Base-by-base conservation (phyloP, 306 rosid species). In the Phaseolus lunatus region DNA sequence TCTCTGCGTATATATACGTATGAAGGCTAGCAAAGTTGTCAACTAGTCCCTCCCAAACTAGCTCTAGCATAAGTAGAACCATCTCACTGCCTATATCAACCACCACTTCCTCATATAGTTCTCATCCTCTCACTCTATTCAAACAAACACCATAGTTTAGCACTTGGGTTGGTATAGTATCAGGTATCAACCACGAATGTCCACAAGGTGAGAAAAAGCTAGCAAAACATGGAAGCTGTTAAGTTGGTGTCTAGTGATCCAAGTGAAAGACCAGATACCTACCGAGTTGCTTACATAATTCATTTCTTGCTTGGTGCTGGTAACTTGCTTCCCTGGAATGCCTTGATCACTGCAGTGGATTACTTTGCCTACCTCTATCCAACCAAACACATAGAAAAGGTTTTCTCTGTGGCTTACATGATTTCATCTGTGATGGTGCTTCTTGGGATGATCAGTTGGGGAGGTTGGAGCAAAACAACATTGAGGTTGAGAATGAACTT, bases 251-350 rank as follows among this genome's bases (percentile, higher is more conserved):
- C 86, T 13, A 85, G 61, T 75, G 87, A 83, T 43, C 88, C 72
- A 69, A 53, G 52, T 65, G 85, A 84, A 80, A 84, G 87, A 13
- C 83, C 71, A 74, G 92, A 94, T 77, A 76, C 87, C 1, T 84
- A 77, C 84, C 74, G 86, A 69, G 73, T 90, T 45, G 96, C 97
- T 44, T 96, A 96, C 90, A 62, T 88, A 35, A 89, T 92, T 78
- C 93, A 92, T 75, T 96, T 96, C 96, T 71, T 91, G 77, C 92
- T 96, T 12, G 99, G 98, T 33, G 93, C 90, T 10, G 98, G 98
- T 19, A 89, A 89, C 89, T 81, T 96, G 72, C 93, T 96, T 27
- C 99, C 99, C 8, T 96, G 99, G 99, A 96, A 96, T 85, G 99
- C 96, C 45, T 84, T 90, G 13, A 92, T 96, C 90, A 96, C 98